Evolutionary conservation across 2,329 filamentous ascomycete species (phyloP).

Genomic region (Colletotrichum gigasporum): DNA sequence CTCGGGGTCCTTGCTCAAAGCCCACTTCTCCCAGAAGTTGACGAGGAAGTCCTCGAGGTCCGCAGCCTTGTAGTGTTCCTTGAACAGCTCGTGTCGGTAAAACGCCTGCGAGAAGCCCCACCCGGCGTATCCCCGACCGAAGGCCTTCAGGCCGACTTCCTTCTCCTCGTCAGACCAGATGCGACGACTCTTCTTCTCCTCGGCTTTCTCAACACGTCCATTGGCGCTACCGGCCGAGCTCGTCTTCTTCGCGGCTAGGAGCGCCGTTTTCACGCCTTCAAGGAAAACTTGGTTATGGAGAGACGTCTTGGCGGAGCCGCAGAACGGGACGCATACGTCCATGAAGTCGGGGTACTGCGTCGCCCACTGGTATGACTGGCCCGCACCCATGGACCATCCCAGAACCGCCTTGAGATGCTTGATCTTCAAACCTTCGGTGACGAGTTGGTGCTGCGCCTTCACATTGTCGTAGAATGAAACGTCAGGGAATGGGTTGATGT

Average conservation of each 20-base stretch:
- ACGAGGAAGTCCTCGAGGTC: constrained; percentile 77
- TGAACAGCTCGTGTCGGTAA: constrained; percentile 76
- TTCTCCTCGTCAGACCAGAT: constrained; percentile 53
- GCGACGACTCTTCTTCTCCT: constrained; percentile 25
- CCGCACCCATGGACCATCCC: constrained; percentile 67
- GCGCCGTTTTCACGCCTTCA: constrained; percentile 60
- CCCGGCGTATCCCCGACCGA: constrained; percentile 80
- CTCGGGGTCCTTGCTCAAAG: constrained; percentile 77
- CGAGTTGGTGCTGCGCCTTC: constrained; percentile 54
- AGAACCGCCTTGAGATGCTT: constrained; percentile 55
- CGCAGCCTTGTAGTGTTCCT: constrained; percentile 48
- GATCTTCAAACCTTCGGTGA: constrained; percentile 53
- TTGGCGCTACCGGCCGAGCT: constrained; percentile 59
- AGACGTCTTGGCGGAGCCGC: constrained; percentile 59
- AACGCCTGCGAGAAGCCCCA: constrained; percentile 86
- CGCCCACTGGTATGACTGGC: constrained; percentile 62
- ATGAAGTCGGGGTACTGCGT: constrained; percentile 59
- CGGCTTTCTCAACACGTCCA: constrained; percentile 39
- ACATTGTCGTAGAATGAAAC: constrained; percentile 61
- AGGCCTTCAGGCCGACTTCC: constrained; percentile 67
- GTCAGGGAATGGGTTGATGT: constrained; percentile 50
- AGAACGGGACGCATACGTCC: constrained; percentile 56
- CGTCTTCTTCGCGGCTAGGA: constrained; percentile 49
- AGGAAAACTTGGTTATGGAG: constrained; percentile 64
- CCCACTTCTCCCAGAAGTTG: constrained; percentile 81